phyloP scores from a whole-genome alignment of 495 filamentous ascomycete species.

The Talaromyces liani region DNA sequence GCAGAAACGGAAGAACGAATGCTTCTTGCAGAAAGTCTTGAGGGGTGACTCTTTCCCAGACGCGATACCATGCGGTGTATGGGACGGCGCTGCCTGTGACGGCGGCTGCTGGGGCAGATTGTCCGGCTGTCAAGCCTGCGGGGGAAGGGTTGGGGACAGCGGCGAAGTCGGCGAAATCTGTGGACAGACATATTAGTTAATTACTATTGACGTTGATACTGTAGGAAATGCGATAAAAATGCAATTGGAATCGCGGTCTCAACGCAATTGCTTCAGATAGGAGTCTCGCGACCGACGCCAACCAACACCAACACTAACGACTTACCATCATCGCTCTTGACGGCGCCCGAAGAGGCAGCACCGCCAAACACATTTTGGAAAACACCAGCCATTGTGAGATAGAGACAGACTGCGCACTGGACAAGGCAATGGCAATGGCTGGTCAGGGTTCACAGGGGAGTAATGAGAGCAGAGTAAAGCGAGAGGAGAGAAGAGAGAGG shows the following conservation, averaged over 20 bases:
- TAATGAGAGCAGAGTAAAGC: neutral
- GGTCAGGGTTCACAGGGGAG: neutral
- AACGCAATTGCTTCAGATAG: neutral
- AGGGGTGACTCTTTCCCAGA: slow-evolving; percentile 80
- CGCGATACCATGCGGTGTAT: slow-evolving; percentile 93
- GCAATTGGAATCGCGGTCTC: neutral
- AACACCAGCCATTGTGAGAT: slow-evolving; percentile 54
- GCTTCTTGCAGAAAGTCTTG: slow-evolving; percentile 84
- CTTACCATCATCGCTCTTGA: slow-evolving; percentile 57
- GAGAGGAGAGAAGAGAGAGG: neutral
- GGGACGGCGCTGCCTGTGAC: slow-evolving; percentile 44
- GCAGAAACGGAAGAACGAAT: slow-evolving; percentile 66
- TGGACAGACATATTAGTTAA: neutral
- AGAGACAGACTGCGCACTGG: slow-evolving; percentile 10
- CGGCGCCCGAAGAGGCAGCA: slow-evolving; percentile 43
- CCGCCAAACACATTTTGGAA: slow-evolving; percentile 63
- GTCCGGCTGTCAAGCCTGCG: slow-evolving; percentile 24
- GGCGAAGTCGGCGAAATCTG: slow-evolving; percentile 77
- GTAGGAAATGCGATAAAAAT: neutral
- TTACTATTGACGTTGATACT: too few species aligned
- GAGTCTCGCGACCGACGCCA: neutral
- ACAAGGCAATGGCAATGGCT: neutral
- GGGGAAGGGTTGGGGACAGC: slow-evolving; percentile 58
- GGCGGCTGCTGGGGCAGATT: slow-evolving; percentile 35
- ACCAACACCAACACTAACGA: neutral